Evolutionary conservation across 345 rosid genomes (phyloP), one percentile per base, ranked within the genome.

Genomic region (Hibiscus syriacus): DNA sequence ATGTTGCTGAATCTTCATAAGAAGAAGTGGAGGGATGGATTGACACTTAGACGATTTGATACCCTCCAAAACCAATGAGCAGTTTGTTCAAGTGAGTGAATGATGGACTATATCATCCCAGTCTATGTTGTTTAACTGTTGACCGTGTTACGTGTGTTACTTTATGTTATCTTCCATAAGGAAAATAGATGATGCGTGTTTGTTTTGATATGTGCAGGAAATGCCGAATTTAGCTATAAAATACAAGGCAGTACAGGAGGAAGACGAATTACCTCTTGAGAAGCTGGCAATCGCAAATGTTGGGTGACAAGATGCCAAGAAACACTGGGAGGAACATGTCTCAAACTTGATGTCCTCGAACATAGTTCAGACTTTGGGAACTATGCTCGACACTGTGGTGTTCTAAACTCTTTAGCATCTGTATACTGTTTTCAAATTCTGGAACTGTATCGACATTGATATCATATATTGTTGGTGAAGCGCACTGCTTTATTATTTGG

Each of bases 1-100:
- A 93, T 93, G 98, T 81, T 90, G 48, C 84, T 93, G 45, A 90
- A 93, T 82, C 89, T 93, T 70, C 98, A 93, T 83, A 93, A 93
- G 83, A 95, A 95, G 93, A 95, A 95, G 71, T 95, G 99, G 99
- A 95, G 97, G 2, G 99, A 91, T 82, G 97, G 98, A 14, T 78
- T 94, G 74, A 92, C 96, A 2, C 96, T 94, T n/a, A 70, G 79
- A 55, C 86, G 85, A 41, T 91, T 91, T 71, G 99, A 94, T 79
- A 76, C 84, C 8, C 98, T 94, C 98, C 57, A 89, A 90, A 80
- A 94, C 92, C 69, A 90, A 90, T 53, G 96, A 88, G 68, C 95
- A 86, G 78, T 88, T 92, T 1, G 92, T 94, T 72, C 99, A 94
- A 95, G 97, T 89, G 71, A 66, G 74, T 58, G 55, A 12, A 54